These are phyloP conservation scores for Pseudopediastrum boryanum DNA, from an alignment of 139 green algal genomes.

Conservation along the genomic window DNA sequence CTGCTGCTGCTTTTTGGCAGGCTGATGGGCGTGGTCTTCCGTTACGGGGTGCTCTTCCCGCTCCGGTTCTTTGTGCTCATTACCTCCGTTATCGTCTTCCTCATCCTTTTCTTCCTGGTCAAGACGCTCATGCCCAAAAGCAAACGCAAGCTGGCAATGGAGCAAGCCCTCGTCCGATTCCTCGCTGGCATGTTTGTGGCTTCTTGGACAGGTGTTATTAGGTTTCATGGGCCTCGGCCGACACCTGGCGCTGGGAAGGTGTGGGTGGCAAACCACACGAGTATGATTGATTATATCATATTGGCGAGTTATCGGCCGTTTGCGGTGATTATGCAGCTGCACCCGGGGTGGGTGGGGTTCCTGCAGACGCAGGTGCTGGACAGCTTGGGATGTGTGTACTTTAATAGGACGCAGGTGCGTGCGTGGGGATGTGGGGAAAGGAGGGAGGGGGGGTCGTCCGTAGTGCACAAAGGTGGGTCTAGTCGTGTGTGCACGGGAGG, in stretches of 20 bases:
- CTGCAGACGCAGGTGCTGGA: conserved; percentile 88
- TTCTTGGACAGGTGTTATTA: conserved; percentile 86
- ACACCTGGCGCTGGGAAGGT: conserved; percentile 60
- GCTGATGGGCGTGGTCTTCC: conserved; percentile 51
- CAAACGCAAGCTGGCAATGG: conserved; percentile 29
- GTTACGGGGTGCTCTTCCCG: conserved; percentile 61
- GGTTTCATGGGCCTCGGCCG: conserved; percentile 91
- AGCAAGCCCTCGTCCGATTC: conserved; percentile 50
- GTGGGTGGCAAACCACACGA: conserved; percentile 98
- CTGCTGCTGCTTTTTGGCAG: neutral
- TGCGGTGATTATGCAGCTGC: conserved; percentile 95
- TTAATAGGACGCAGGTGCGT: conserved; percentile 90
- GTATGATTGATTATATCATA: conserved; percentile 99
- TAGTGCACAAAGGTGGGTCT: too few species aligned
- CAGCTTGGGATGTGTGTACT: conserved; percentile 95
- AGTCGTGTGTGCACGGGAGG: neutral
- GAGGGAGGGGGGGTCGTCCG: too few species aligned
- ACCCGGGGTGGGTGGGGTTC: conserved; percentile 84
- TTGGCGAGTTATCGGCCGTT: conserved; percentile 89
- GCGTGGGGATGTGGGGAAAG: too few species aligned
- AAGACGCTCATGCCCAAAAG: conserved; percentile 53
- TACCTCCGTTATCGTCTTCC: conserved; percentile 76
- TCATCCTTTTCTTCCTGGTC: conserved; percentile 79
- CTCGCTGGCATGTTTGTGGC: conserved; percentile 74
- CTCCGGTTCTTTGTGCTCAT: conserved; percentile 75